Base-by-base conservation (phyloP, 164 flowering plant species). In the Vitis labrusca region DNA sequence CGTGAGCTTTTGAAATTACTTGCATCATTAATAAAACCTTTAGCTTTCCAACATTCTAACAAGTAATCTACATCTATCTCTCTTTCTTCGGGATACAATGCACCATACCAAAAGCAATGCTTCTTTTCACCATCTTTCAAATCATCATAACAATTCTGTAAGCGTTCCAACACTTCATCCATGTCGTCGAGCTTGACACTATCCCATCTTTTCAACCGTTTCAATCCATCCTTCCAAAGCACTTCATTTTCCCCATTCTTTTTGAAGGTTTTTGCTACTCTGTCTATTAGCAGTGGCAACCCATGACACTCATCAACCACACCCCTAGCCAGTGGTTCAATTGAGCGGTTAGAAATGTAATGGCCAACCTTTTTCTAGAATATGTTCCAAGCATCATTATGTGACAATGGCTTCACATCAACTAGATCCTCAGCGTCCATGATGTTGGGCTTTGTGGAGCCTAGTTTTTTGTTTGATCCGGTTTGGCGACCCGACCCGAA, bases 31-130 rank as follows among this genome's bases (percentile, higher is more conserved):
- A 70, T 30, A 8, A 65, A 47, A 14, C 60, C 75, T 32, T 19
- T 32, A 29, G 65, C 70, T 9, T 5, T 66, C 75, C 68, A 72
- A 66, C 63, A 66, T 16, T 71, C 68, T 16, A 64, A 2, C 68
- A 71, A 64, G 23, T 54, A 19, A 55, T 71, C 61, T 16, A 8
- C 15, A 37, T 30, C n/a, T 15, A 71, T 71, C 7, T 56, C 19
- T 55, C 12, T 17, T 9, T 71, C 68, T 64, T 8, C 68, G 13
- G 56, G 67, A 57, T 63, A 71, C 15, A 71, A 15, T 47, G 68
- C 63, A 14, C 63, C n/a, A n/a, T 63, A 64, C 17, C 57, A 44
- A 49, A 71, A 53, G 44, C 74, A 71, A 30, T 0, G 17, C 52
- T 64, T 32, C 13, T 44, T 0, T 5, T 56, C 48, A 13, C 15